A percentile compares a stretch with the other conserved stretches of the same genome.
These are phyloP conservation scores for Luvunga scandens DNA, from an alignment of 345 rosid genomes.

Conservation along the genomic window DNA sequence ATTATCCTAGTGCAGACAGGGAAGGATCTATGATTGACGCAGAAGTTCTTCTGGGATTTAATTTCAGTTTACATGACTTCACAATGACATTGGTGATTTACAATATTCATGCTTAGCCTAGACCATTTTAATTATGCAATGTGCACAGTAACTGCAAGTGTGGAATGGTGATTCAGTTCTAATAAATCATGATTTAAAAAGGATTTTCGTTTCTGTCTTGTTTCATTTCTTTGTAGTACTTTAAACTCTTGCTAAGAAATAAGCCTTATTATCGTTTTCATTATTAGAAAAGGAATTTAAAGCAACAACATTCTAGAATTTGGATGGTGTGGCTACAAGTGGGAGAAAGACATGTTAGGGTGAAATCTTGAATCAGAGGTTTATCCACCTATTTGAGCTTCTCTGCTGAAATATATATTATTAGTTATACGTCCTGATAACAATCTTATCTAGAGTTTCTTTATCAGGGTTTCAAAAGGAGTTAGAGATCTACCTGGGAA, in stretches of 20 bases:
- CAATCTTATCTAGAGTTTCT: background rate
- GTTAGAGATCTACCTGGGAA: slow-evolving; percentile 81
- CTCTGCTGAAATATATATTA: background rate
- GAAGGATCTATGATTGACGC: background rate
- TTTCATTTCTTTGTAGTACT: background rate
- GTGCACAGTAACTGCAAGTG: background rate
- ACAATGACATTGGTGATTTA: background rate
- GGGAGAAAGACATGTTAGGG: background rate
- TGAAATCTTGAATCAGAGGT: background rate
- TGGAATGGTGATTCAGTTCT: background rate
- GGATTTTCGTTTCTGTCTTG: background rate
- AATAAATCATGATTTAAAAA: background rate
- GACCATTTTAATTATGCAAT: background rate
- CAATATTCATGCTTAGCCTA: background rate
- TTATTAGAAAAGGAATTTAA: background rate
- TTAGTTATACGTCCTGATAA: background rate
- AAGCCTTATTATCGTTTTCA: background rate
- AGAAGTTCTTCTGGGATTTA: background rate
- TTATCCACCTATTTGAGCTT: background rate
- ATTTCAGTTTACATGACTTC: background rate
- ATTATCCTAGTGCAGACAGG: background rate
- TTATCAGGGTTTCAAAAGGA: slow-evolving; percentile 76
- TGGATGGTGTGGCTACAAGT: background rate
- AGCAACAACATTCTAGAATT: background rate
- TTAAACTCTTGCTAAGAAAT: background rate